Conservation (phyloP, 108 stramenopile species). For the Mediolabrus comicus region DNA sequence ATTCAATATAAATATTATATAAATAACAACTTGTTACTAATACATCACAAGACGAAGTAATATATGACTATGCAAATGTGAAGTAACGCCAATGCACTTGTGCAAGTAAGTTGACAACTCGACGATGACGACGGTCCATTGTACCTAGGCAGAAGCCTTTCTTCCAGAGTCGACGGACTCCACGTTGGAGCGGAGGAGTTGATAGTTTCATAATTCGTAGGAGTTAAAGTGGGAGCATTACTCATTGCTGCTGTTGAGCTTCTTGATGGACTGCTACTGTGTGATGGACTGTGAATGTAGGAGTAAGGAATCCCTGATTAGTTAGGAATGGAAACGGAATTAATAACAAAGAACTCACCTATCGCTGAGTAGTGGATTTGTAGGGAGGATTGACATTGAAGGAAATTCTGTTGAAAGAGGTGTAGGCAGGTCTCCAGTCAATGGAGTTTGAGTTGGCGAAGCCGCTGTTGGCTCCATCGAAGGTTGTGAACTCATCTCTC, state of each 20-base stretch:
- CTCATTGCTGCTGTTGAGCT: background rate
- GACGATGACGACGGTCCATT: background rate
- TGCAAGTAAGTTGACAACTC: background rate
- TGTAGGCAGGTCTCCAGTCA: background rate
- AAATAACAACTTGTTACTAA: too few relatives aligned
- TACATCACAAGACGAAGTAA: background rate
- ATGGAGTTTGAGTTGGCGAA: too few relatives aligned
- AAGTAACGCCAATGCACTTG: background rate
- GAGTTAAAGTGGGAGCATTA: background rate
- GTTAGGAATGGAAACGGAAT: too few relatives aligned
- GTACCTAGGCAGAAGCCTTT: background rate
- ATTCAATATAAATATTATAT: background rate
- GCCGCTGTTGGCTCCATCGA: too few relatives aligned
- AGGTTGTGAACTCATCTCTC: background rate
- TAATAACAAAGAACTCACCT: too few relatives aligned
- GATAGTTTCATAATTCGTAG: background rate
- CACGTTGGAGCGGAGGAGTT: background rate
- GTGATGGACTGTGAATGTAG: too few relatives aligned
- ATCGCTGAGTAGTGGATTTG: too few relatives aligned
- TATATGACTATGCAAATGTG: background rate
- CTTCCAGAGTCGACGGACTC: background rate
- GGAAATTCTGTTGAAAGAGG: background rate
- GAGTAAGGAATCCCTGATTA: too few relatives aligned
- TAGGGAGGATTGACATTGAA: background rate
- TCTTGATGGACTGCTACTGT: background rate